Percentiles rank a stretch among this genome's conserved stretches.
Conservation (phyloP, 1,284 basidiomycete genomes). For the Somion occarium region DNA sequence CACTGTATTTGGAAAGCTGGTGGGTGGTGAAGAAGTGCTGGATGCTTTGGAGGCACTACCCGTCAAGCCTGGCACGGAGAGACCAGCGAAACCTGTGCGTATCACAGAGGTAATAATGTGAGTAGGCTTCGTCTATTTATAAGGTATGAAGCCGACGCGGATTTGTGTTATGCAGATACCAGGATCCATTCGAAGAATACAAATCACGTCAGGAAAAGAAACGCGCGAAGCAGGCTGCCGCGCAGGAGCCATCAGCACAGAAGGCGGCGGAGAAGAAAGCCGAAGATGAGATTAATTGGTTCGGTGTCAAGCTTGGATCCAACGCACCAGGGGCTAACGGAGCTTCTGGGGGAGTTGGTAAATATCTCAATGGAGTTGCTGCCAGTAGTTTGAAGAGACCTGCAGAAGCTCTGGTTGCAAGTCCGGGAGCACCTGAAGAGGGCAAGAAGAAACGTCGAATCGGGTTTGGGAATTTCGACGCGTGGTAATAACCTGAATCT, state of each 20-base stretch:
- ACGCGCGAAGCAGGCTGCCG: conserved; percentile 62
- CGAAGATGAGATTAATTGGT: conserved; percentile 75
- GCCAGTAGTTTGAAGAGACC: conserved; percentile 40
- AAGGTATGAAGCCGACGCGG: background rate
- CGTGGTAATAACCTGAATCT: conserved; percentile 40
- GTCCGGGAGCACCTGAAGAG: conserved; percentile 30
- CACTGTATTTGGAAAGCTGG: conserved; percentile 95
- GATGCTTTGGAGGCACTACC: conserved; percentile 80
- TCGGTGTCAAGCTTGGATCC: conserved; percentile 70
- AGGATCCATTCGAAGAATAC: conserved; percentile 86
- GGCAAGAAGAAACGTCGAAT: conserved; percentile 67
- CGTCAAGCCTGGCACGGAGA: conserved; percentile 79
- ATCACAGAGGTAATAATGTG: conserved; percentile 79
- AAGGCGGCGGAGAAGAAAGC: conserved; percentile 36
- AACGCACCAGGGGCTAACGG: conserved; percentile 25
- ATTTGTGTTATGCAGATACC: conserved; percentile 45
- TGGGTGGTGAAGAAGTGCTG: conserved; percentile 90
- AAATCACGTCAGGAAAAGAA: conserved; percentile 73
- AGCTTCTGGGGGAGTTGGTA: conserved; percentile 44
- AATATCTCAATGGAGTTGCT: conserved; percentile 48
- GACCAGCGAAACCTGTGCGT: conserved; percentile 78
- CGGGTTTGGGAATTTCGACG: conserved; percentile 79
- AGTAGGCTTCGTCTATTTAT: conserved; percentile 23
- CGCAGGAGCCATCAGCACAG: conserved; percentile 32
- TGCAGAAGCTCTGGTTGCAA: conserved; percentile 13